Evolutionary conservation across 2,329 filamentous ascomycete species (phyloP), one percentile per base, ranked within the genome.

Genomic region (Aplosporella prunicola): DNA sequence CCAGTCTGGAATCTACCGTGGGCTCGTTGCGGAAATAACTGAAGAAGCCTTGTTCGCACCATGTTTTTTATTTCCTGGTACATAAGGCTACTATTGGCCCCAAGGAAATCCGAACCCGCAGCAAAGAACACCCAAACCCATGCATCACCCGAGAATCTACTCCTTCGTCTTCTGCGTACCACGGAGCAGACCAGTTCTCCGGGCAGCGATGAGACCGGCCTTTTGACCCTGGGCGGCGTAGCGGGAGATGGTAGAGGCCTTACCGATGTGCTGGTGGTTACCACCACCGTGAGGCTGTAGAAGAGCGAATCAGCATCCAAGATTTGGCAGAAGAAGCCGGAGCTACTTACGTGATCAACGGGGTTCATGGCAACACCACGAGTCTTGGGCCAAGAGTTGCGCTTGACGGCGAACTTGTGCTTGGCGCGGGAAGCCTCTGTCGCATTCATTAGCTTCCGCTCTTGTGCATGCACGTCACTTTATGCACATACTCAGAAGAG

Each of bases 331-430:
- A 22, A 14, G 24, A 11, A 7, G 17, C n/a, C 23, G 39, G 20
- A 20, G 34, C 48, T 20, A 51, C 70, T 64, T 72, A 73, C 69
- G 80, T 98, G 91, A 74, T 98, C 91, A 63, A 98, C 91, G 61
- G 91, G 91, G 77, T 98, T 98, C 91, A 98, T 98, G 72, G 91
- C 91, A 82, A 98, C 91, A 95, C 91, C 91, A 91, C 91, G 89
- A 78, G 91, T 98, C 85, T 93, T 95, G 73, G 91, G 91, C 91
- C 91, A 98, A 66, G 80, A 89, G 86, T 98, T 96, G 67, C 91
- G 87, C 87, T 98, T 98, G 75, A 95, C 93, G 58, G 88, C 87
- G 75, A 94, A 98, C 84, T 98, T 98, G 69, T 96, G 89, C 86
- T 96, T 98, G 63, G 91, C 91, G 66, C 91, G 86, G 63, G 89